These are phyloP conservation scores for Phoma sp. DNA, from an alignment of 2,329 filamentous ascomycete species.

Conservation along the genomic window DNA sequence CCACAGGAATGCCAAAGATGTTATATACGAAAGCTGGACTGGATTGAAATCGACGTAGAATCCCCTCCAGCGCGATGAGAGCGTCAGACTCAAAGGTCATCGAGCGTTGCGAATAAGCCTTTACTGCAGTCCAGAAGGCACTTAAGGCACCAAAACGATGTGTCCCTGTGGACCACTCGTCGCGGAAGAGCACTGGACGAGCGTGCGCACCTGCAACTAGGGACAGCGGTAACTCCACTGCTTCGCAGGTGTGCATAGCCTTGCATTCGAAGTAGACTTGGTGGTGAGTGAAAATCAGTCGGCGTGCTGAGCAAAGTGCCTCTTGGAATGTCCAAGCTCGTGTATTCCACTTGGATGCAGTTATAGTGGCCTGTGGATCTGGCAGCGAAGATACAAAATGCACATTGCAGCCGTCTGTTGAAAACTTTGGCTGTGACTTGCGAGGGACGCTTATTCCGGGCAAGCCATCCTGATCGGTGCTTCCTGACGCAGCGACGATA, in stretches of 20 bases:
- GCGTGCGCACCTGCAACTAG: conserved; percentile 1
- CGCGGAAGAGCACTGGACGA: conserved; percentile 6
- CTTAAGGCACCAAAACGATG: conserved; percentile 5
- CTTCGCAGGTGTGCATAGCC: conserved; percentile 16
- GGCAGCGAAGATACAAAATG: conserved; percentile 13
- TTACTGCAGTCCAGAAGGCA: conserved; percentile 8
- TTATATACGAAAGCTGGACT: conserved; percentile 12
- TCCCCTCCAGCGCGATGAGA: conserved; percentile 8
- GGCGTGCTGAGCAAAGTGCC: conserved; percentile 13
- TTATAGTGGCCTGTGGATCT: conserved; percentile 9
- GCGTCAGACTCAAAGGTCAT: conserved; percentile 14
- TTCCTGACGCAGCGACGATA: conserved; percentile 13
- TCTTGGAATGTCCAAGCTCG: conserved; percentile 24
- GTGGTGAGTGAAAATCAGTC: conserved; percentile 19
- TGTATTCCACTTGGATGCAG: conserved; percentile 16
- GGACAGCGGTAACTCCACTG: conserved; percentile 10
- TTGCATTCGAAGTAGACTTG: conserved; percentile 25
- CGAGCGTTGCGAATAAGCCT: conserved; percentile 7
- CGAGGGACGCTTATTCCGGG: conserved; percentile 7
- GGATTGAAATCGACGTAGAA: conserved; percentile 9
- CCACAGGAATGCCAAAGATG: conserved; percentile 11
- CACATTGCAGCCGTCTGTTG: background rate
- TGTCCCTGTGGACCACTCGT: conserved; percentile 10
- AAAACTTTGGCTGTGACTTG: background rate
- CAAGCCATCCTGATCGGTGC: conserved; percentile 5